Base-by-base conservation (phyloP, 768 basidiomycete genomes). In the Termitomyces sp. region DNA sequence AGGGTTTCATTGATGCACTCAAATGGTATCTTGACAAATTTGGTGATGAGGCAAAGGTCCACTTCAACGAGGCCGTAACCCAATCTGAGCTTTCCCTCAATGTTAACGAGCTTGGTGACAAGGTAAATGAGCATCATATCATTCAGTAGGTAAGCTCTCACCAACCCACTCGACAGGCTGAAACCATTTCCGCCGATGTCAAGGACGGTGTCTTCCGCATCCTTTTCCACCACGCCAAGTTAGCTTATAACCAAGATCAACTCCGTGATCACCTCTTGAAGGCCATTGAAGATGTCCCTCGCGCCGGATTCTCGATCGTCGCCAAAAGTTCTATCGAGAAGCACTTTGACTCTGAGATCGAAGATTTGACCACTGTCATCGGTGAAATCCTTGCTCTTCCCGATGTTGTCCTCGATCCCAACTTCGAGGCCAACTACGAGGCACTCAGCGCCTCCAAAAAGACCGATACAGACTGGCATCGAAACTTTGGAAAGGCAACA, bases 121-220 rank as follows among this genome's bases (percentile, higher is more conserved):
- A 67, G 47, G 70, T 64, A 44, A 43, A 32, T 0, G 32, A n/a
- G n/a, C 7, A 42, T 50, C 15, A n/a, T 11, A 13, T 13, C 9
- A 18, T 5, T 47, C n/a, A n/a, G 46, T 32, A 20, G 13, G 18
- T 7, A 2, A 25, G 27, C 11, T 10, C 52, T 47, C 0, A 42
- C 10, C 41, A 35, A 41, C 23, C 7, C 10, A 22, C 35, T 29
- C 22, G 6, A 23, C 61, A 73, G 65, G 72, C 64, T 13, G 60
- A 60, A 18, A 64, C 65, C 25, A 70, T 76, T 58, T 44, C 57
- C 27, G 63, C 67, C 25, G 73, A 73, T 22, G 64, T 76, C 56
- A 68, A 68, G 52, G 71, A 73, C n/a, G 73, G 73, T 12, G 69
- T 72, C 15, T 75, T 70, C 65, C 66, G 67, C 56, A 73, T 76